Percentiles rank a stretch among this genome's conserved stretches.
phyloP scores from a whole-genome alignment of 2,329 filamentous ascomycete species.

The Cladobotryum mycophilum region DNA sequence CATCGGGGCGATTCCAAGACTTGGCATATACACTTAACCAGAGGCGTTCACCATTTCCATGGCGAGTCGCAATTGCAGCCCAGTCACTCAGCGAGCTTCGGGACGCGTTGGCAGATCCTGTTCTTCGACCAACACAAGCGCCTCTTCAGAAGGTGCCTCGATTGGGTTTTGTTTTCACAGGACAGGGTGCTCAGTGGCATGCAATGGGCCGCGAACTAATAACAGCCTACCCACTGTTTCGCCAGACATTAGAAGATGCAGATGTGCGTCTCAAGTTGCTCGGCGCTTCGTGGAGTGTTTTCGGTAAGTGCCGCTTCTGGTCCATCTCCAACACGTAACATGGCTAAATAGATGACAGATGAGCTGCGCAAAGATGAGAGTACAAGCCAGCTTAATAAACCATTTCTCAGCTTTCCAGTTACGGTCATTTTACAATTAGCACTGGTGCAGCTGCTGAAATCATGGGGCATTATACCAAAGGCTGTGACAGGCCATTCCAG shows the following conservation, averaged over 20 bases:
- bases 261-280: not conserved
- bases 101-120: constrained; percentile 1
- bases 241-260: not conserved
- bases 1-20: not conserved
- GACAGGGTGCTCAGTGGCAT: constrained; percentile 28
- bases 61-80: not conserved
- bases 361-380: not conserved
- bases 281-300: not conserved
- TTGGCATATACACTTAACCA: not conserved
- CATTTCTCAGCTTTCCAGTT: not conserved
- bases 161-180: constrained; percentile 23
- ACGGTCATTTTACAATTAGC: not conserved
- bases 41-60: not conserved
- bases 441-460: constrained; percentile 2
- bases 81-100: not conserved
- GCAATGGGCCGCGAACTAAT: constrained; percentile 22
- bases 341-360: not conserved
- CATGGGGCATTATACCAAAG: not conserved
- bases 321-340: not conserved
- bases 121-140: not conserved
- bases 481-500: constrained; percentile 6
- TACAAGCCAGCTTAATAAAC: not conserved
- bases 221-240: not conserved
- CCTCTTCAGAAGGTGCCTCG: not conserved
- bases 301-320: not conserved